Base-by-base conservation (phyloP, 148 eudicot species). In the Rhododendron vialii region DNA sequence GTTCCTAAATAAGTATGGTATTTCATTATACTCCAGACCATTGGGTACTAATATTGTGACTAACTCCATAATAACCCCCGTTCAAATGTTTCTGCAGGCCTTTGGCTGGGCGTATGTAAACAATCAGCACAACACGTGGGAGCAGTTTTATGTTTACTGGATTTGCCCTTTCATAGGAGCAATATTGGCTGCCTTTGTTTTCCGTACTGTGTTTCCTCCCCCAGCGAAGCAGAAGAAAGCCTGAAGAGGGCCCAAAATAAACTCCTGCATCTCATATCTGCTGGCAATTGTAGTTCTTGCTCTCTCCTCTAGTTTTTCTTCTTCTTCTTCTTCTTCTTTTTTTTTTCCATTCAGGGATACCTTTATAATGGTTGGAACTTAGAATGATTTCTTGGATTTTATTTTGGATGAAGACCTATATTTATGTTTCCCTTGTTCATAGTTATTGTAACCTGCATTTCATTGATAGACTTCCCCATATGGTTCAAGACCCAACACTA, bases 51-150 rank as follows among this genome's bases (percentile, higher is more conserved):
- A 43, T 38, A 45, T 26, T n/a, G 24, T 84, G 30, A 83, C 48
- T 28, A n/a, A 22, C 38, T 3, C 13, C 74, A 28, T 12, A 8
- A 45, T 28, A 5, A 57, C 20, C 57, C 17, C 17, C 80, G 33
- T 57, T 20, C n/a, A 80, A 76, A 71, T 89, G 59, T 57, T 48
- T 59, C 55, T 89, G 87, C 93, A 96, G 98, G 98, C 98, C 76
- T 96, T 93, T 88, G 98, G 98, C 53, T 96, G 99, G 99, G 99
- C 99, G 35, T 96, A 96, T 73, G 81, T 95, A 33, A 91, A 90
- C 81, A 91, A 94, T 13, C 38, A 26, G 88, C 98, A 96, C 88
- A 86, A 95, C 90, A 93, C 98, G 55, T 96, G 98, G 98, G 99
- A 95, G 83, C 98, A 96, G 45, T 89, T 96, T 69, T 95, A 95